Percentiles rank a stretch among this genome's conserved stretches.
Conservation (phyloP, 2,329 filamentous ascomycete genomes). For the Knoxdaviesia proteae region DNA sequence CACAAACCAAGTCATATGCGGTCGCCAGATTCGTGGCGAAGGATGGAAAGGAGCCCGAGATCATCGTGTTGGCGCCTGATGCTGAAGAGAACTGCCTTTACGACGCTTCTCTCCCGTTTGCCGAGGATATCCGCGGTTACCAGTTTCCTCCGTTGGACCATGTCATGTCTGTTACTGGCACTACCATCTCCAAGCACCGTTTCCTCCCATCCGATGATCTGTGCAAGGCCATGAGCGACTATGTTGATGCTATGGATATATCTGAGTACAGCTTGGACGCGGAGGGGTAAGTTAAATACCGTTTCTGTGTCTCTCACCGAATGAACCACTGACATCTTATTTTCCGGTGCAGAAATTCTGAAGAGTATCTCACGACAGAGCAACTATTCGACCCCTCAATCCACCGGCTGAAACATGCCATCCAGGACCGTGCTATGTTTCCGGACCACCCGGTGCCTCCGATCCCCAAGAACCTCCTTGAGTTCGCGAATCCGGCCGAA, state of each 20-base stretch:
- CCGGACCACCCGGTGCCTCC: conserved; percentile 42
- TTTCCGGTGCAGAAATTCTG: conserved; percentile 14
- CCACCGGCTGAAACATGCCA: conserved; percentile 74
- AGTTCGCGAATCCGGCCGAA: conserved; percentile 52
- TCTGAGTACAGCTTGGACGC: conserved; percentile 51
- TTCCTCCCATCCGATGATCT: conserved; percentile 61
- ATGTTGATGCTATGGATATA: conserved; percentile 85
- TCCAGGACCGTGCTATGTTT: conserved; percentile 63
- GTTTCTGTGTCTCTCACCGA: neutral
- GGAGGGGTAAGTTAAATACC: conserved; percentile 35
- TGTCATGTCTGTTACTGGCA: conserved; percentile 71
- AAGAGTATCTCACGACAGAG: conserved; percentile 58
- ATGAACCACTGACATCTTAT: no score
- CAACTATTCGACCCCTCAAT: conserved; percentile 69
- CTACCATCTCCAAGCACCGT: conserved; percentile 59
- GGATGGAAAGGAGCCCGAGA: conserved; percentile 54
- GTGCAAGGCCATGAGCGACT: conserved; percentile 65
- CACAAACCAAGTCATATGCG: conserved; percentile 68
- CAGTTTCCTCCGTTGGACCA: conserved; percentile 78
- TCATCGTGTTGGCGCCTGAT: conserved; percentile 61
- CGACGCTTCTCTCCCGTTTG: conserved; percentile 78
- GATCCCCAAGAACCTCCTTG: conserved; percentile 41
- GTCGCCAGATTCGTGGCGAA: conserved; percentile 72
- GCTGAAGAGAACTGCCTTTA: conserved; percentile 72
- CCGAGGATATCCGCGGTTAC: conserved; percentile 80